Base-by-base conservation (phyloP, 179 eudicot species). In the Actinidia chinensis region DNA sequence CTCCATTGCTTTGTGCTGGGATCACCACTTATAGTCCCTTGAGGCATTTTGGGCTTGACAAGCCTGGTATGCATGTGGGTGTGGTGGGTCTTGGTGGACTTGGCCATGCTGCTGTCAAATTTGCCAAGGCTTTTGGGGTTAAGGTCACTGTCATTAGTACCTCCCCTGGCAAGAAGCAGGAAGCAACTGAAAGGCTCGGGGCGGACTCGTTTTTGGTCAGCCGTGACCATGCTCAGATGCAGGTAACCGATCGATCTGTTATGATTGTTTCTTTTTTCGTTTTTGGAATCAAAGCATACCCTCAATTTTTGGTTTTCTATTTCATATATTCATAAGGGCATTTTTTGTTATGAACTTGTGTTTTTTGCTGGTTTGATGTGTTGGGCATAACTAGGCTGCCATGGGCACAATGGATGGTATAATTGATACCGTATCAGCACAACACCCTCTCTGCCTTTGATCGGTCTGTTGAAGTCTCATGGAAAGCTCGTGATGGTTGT, bases 1-100 rank as follows among this genome's bases (percentile, higher is more conserved):
- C 86, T 69, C 86, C 83, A 40, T 80, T 83, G 2, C 79, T 83
- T 1, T 83, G 86, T 20, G 86, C 86, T 6, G 86, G 86, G 40
- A 79, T 79, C 68, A 79, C 86, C 6, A 52, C 70, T 18, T 83
- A 83, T 48, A 83, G 86, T 51, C 83, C 86, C 15, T n/a, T 83
- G 20, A 77, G 13, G 33, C 46, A 74, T 63, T 83, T 51, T 64
- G 83, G 86, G 1, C 76, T 83, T 0, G 79, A 80, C 73, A 80
- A 83, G 61, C 83, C 83, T 1, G 83, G 83, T 2, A 14, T 73
- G 51, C 18, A 68, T 22, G 12, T 80, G 9, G 86, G 83, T 0
- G 80, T 83, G 48, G 85, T 77, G 0, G 82, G 85, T 25, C 78
- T 83, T 2, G 83, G 83, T 56, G 85, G 85, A 18, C 44, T 79